These are phyloP conservation scores for Pleurotus platypus DNA, from an alignment of 768 basidiomycete genomes.

Conservation along the genomic window DNA sequence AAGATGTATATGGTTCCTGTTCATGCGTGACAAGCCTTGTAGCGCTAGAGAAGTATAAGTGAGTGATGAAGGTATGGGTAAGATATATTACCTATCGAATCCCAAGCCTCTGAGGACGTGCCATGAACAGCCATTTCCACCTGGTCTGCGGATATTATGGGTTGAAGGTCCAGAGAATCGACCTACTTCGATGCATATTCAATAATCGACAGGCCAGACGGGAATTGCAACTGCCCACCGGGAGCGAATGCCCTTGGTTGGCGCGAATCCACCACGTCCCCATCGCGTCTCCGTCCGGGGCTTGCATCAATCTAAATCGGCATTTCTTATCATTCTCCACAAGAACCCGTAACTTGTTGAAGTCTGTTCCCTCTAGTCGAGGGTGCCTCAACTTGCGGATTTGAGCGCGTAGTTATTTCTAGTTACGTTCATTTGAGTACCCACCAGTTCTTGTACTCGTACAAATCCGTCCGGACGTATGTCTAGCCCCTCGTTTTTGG, in stretches of 20 bases:
- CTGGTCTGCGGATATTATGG: conserved; percentile 43
- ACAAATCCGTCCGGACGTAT: conserved; percentile 79
- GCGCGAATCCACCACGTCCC: conserved; percentile 62
- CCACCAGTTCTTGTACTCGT: conserved; percentile 66
- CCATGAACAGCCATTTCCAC: conserved; percentile 58
- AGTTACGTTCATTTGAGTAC: conserved; percentile 20
- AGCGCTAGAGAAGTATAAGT: conserved; percentile 28
- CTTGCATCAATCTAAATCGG: conserved; percentile 34
- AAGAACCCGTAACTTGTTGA: conserved; percentile 39
- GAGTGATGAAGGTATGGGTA: not conserved
- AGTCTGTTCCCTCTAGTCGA: conserved; percentile 47
- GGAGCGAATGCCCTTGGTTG: conserved; percentile 65
- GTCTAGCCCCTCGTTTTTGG: conserved; percentile 50
- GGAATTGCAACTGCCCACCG: conserved; percentile 28
- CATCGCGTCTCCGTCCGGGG: not conserved
- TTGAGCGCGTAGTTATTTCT: not conserved
- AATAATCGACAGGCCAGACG: not conserved
- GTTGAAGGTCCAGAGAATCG: conserved; percentile 43
- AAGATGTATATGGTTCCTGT: conserved; percentile 71
- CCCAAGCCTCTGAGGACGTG: conserved; percentile 53
- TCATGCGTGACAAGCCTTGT: conserved; percentile 62
- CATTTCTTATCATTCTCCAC: conserved; percentile 50
- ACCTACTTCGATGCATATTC: conserved; percentile 11
- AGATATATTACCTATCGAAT: conserved; percentile 38
- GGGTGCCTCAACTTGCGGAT: conserved; percentile 48